phyloP scores from a whole-genome alignment of 257 asterid species.

The Lycium barbarum region DNA sequence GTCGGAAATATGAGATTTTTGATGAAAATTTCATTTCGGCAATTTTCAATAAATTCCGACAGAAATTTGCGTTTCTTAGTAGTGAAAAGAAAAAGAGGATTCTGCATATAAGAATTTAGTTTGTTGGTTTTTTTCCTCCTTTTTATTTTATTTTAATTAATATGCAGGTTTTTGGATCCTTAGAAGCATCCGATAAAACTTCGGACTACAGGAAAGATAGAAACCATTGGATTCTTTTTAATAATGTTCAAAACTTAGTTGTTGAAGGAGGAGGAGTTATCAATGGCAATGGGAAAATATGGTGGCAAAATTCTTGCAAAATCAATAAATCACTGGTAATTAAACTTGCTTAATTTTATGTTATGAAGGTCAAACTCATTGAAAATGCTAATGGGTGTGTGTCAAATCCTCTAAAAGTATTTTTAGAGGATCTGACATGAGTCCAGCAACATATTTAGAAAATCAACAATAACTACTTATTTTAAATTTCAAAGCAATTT shows the following conservation, averaged over 20 bases:
- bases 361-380: not conserved
- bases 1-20: no score
- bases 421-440: not conserved
- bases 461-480: not conserved
- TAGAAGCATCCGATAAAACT: conserved; percentile 26
- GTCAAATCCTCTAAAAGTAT: not conserved
- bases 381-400: not conserved
- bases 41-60: no score
- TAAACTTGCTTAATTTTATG: not conserved
- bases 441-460: not conserved
- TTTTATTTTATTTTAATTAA: not conserved
- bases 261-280: conserved; percentile 32
- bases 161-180: conserved; percentile 30
- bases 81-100: no score
- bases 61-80: no score
- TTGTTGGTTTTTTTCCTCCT: no score
- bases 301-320: conserved; percentile 38
- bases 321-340: conserved; percentile 22
- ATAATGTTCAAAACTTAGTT: conserved; percentile 8
- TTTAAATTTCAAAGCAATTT: no score
- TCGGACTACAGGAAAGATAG: conserved; percentile 13
- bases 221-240: conserved; percentile 28
- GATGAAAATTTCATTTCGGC: no score
- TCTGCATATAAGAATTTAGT: no score
- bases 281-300: conserved; percentile 33